Evolutionary conservation across 352 stramenopile species (phyloP), one percentile per base, ranked within the genome.

Genomic region (Pythium rishiriense): DNA sequence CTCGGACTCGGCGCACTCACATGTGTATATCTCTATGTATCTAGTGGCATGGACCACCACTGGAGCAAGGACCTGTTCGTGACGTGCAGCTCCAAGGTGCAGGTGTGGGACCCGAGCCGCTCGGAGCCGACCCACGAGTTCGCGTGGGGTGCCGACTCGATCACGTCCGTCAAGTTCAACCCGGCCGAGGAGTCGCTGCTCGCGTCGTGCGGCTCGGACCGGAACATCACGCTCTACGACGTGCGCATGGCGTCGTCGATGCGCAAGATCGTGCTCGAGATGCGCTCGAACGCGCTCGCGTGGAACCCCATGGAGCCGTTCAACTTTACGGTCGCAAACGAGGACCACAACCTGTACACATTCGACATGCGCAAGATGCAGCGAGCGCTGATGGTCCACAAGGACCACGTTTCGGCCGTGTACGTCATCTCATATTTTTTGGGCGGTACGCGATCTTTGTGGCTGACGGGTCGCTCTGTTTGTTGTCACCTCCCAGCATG

Each of bases 281-380:
- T 99, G 97, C 93, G 91, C 60, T 97, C 86, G 35, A 99, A 99
- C 69, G 96, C 91, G 62, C 72, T 99, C 19, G 97, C 98, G 63
- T 99, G 98, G 98, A 99, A 99, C 85, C 98, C 98, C 25, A 96
- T 97, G 77, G 96, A 98, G 79, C 97, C 98, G 6, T 98, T 99
- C 80, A 99, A 99, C 73, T 99, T 99, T 76, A 97, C 96, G 48
- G 96, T 98, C 35, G 80, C 96, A 48, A 99, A 99, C 79, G 98
- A 99, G 83, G 98, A 99, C 81, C 93, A 98, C 81, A 98, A 99
- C 68, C 70, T 98, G 47, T 99, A 99, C 82, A 99, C 95, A 29
- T 99, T 99, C 75, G 98, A 99, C 82, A 99, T 99, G 93, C 87
- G 98, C 70, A 98, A 98, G 71, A 87, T 99, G 64, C 72, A 94